A percentile compares a stretch with the other conserved stretches of the same genome.
phyloP scores from a whole-genome alignment of 306 rosid genomes.

The Castanea mollissima region DNA sequence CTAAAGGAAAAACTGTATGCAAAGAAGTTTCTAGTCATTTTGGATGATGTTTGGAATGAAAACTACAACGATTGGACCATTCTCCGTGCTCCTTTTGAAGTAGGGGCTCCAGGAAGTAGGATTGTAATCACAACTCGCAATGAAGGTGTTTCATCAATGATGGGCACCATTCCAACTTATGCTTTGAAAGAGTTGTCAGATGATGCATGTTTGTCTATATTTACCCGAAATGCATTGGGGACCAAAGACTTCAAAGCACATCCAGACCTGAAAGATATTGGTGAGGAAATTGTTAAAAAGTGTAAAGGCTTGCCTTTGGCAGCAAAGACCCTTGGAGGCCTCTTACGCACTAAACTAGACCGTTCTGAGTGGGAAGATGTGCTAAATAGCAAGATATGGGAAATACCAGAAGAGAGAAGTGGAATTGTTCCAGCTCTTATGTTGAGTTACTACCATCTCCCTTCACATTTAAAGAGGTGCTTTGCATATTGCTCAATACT shows the following conservation, averaged over 20 bases:
- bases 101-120: slow-evolving; percentile 6
- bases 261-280: neutral
- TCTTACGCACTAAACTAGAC: neutral
- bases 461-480: slow-evolving; percentile 1
- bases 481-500: slow-evolving; percentile 15
- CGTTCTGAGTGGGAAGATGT: neutral
- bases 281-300: neutral
- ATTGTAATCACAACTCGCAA: slow-evolving; percentile 8
- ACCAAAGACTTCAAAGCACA: neutral
- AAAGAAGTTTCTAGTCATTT: neutral
- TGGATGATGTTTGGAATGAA: neutral
- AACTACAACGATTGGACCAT: neutral
- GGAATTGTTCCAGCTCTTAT: neutral
- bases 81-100: neutral
- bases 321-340: slow-evolving; percentile 6
- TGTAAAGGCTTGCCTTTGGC: slow-evolving; percentile 5
- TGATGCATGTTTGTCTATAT: slow-evolving; percentile 2
- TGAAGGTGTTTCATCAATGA: neutral
- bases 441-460: slow-evolving; percentile 7
- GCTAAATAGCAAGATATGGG: neutral
- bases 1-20: neutral
- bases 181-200: neutral
- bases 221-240: slow-evolving; percentile 7
- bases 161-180: neutral
- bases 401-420: neutral